Evolutionary conservation across 805 yeast species (phyloP), one percentile per base, ranked within the genome.

Genomic region (Tetrapisispora namnaoensis): DNA sequence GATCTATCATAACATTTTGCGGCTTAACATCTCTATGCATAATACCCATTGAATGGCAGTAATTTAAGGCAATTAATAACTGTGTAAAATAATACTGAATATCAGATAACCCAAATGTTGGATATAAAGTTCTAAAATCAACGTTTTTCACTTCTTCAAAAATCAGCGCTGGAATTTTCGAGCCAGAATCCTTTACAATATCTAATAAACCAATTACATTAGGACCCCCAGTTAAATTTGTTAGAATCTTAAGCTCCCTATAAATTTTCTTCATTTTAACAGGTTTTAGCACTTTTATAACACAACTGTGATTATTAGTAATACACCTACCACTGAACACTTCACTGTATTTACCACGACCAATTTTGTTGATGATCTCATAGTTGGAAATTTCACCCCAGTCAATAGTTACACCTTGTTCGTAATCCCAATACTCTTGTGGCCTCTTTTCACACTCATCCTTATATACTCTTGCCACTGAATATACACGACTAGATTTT

Each of bases 21-120:
- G 96, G 96, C 64, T 88, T 88, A 45, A 88, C 96, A 67, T 88
- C 96, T 63, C 96, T 74, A 67, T 88, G 96, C 83, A 88, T 88
- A 55, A 90, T 87, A 36, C 97, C 97, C 83, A 85, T 85, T 6
- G 95, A 84, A 70, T 90, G 97, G 48, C 87, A 83, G 66, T 77
- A 89, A 69, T 90, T 95, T 54, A 90, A 74, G 0, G 96, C 96
- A 49, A 73, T 76, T 58, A 90, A 74, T 55, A 90, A 72, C 68
- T 89, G 93, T 55, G 74, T 80, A 78, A 90, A 86, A 68, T 90
- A 90, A 69, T 68, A 87, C 55, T 87, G 78, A 55, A 89, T 83
- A 63, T 90, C 96, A 46, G 70, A 67, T 57, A 82, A 80, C 20
- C 80, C 73, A 59, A 90, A 83, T 47, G 82, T 80, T 24, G 96